Conservation (phyloP, 1,139 yeast genomes). For the Diutina catenulata region DNA sequence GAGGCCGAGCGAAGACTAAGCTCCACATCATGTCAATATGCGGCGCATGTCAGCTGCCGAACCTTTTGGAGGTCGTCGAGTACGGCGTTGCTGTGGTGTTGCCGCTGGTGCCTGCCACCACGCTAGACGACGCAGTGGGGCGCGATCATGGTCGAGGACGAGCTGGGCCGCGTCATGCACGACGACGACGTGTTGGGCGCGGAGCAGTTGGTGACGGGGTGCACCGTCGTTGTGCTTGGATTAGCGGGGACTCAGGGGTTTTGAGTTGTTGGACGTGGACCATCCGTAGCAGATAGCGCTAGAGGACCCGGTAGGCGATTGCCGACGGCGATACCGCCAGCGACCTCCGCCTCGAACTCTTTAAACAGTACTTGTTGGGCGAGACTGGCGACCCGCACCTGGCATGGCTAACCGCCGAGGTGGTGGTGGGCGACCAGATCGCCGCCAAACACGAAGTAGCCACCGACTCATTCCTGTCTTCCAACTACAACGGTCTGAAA, state of each 20-base stretch:
- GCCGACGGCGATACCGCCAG: slow-evolving; percentile 27
- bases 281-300: slow-evolving; percentile 43
- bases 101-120: slow-evolving; percentile 20
- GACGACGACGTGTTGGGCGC: slow-evolving; percentile 44
- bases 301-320: slow-evolving; percentile 15
- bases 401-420: slow-evolving; percentile 31
- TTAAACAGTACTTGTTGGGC: slow-evolving; percentile 65
- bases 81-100: slow-evolving; percentile 41
- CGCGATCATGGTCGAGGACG: slow-evolving; percentile 83
- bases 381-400: slow-evolving; percentile 36
- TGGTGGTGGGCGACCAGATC: slow-evolving; percentile 72
- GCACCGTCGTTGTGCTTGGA: slow-evolving; percentile 76
- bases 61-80: slow-evolving; percentile 72
- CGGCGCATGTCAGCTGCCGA: too few relatives aligned
- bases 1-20: too few relatives aligned
- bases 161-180: slow-evolving; percentile 76
- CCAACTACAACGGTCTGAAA: slow-evolving; percentile 40
- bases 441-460: slow-evolving; percentile 17
- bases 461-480: slow-evolving; percentile 21
- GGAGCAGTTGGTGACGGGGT: slow-evolving; percentile 69
- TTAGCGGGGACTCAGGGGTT: slow-evolving; percentile 75
- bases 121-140: slow-evolving; percentile 27
- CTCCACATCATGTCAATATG: too few relatives aligned
- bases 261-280: slow-evolving; percentile 70
- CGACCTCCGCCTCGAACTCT: slow-evolving; percentile 41